Evolutionary conservation across 1,284 basidiomycete species (phyloP).

Genomic region (Ustilago hordei): DNA sequence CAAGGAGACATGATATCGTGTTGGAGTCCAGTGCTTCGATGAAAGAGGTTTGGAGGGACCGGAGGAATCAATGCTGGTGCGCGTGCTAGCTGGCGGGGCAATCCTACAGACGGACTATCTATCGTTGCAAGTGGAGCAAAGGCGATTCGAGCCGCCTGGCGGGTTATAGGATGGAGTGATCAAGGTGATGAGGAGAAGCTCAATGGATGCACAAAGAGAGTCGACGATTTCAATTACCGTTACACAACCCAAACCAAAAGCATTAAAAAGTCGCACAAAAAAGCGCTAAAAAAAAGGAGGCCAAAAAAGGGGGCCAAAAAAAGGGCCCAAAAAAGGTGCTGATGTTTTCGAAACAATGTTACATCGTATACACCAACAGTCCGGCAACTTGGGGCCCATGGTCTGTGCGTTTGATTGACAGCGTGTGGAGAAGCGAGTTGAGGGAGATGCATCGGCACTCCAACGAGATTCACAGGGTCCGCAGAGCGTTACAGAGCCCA

Average conservation of each 20-base stretch:
- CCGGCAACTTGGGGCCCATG: neutral
- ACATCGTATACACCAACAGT: neutral
- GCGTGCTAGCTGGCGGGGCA: too few species aligned
- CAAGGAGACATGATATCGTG: neutral
- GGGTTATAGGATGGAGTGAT: neutral
- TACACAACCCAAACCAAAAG: too few species aligned
- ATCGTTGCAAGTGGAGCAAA: too few species aligned
- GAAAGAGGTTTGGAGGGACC: neutral
- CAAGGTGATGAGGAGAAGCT: neutral
- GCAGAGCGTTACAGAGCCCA: too few species aligned
- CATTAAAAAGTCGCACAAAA: neutral
- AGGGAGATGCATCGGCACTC: too few species aligned
- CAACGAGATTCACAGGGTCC: too few species aligned
- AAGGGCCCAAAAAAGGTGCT: neutral
- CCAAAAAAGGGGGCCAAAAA: neutral
- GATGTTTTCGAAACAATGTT: neutral
- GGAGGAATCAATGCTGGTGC: neutral
- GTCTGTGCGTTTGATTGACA: constrained; percentile 12
- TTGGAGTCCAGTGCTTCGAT: neutral
- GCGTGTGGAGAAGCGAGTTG: constrained; percentile 11
- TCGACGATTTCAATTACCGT: too few species aligned
- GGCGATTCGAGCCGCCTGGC: too few species aligned
- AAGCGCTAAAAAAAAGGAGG: neutral
- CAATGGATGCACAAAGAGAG: too few species aligned
- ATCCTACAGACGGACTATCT: too few species aligned